phyloP scores from a whole-genome alignment of 805 yeast genomes.

The Hyphopichia homilentoma region DNA sequence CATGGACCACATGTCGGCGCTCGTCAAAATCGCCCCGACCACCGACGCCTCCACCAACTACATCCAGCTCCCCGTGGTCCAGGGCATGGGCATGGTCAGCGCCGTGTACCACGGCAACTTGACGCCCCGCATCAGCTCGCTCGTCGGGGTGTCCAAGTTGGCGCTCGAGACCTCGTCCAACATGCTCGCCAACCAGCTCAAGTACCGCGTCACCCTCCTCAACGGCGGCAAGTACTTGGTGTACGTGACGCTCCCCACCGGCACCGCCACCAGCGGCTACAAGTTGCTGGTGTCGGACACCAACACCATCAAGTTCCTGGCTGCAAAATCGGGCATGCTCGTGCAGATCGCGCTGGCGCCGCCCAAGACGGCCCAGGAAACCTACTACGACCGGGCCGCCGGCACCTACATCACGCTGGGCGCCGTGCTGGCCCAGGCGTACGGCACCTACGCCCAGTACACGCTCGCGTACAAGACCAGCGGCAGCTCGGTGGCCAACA shows the following conservation, averaged over 20 bases:
- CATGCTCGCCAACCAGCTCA: slow-evolving; percentile 14
- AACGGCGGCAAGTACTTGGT: slow-evolving; percentile 3
- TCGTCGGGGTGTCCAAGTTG: slow-evolving; percentile 42
- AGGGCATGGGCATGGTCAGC: slow-evolving; percentile 59
- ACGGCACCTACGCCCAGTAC: slow-evolving; percentile 23
- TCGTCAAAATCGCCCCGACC: slow-evolving; percentile 29
- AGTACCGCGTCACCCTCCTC: slow-evolving; percentile 3
- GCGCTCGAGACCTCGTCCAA: slow-evolving; percentile 26
- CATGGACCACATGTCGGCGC: slow-evolving; percentile 44
- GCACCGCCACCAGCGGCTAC: slow-evolving; percentile 30
- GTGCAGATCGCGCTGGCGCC: slow-evolving; percentile 54
- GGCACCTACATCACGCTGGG: slow-evolving; percentile 54
- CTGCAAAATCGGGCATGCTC: slow-evolving; percentile 32
- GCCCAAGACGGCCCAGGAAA: slow-evolving; percentile 1
- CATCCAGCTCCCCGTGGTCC: slow-evolving; percentile 49
- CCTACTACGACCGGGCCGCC: slow-evolving; percentile 52
- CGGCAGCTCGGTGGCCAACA: slow-evolving; percentile 43
- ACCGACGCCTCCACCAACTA: slow-evolving; percentile 12
- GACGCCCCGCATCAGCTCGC: slow-evolving; percentile 43
- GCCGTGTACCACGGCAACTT: slow-evolving; percentile 47
- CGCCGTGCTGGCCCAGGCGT: slow-evolving; percentile 22
- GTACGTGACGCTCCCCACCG: slow-evolving; percentile 10
- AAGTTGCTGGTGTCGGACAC: slow-evolving; percentile 52
- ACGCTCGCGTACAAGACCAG: slow-evolving; percentile 37
- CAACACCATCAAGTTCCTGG: slow-evolving; percentile 33